Conservation (phyloP, 805 yeast genomes). For the Jamesozyma lodderae region DNA sequence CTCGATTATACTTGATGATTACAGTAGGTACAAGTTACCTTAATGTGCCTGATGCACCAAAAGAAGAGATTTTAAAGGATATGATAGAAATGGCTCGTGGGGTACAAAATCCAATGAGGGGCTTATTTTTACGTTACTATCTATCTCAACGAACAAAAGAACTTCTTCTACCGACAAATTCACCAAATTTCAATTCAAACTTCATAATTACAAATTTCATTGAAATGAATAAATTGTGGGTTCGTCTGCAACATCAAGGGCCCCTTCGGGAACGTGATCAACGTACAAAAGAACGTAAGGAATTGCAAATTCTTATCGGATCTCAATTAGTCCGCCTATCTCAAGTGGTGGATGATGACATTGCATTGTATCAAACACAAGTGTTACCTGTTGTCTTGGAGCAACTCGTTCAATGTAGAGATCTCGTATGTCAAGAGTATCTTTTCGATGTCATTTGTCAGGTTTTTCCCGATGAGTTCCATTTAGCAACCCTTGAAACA, state of each 20-base stretch:
- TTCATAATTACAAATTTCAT: conserved; percentile 81
- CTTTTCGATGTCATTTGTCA: conserved; percentile 84
- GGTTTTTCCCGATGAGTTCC: conserved; percentile 91
- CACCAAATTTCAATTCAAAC: conserved; percentile 36
- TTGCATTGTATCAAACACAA: conserved; percentile 35
- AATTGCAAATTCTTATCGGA: conserved; percentile 85
- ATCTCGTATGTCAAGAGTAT: conserved; percentile 86
- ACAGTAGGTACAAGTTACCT: conserved; percentile 89
- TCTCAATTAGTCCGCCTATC: conserved; percentile 83
- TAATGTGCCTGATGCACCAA: conserved; percentile 58
- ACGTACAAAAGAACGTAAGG: conserved; percentile 72
- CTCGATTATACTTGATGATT: conserved; percentile 87
- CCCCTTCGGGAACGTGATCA: conserved; percentile 72
- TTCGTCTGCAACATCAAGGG: conserved; percentile 90
- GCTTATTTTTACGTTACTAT: conserved; percentile 82
- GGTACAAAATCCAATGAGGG: conserved; percentile 90
- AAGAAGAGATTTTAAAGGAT: conserved; percentile 81
- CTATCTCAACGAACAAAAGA: conserved; percentile 70
- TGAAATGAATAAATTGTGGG: conserved; percentile 98
- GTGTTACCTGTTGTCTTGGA: conserved; percentile 77
- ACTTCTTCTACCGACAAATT: conserved; percentile 24
- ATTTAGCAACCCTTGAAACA: conserved; percentile 59
- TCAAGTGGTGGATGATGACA: conserved; percentile 70
- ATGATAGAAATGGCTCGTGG: conserved; percentile 98
- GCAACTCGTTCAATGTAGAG: conserved; percentile 88